These are phyloP conservation scores for Eragrostis nindensis DNA, from an alignment of 176 grass and related monocot genomes.

Conservation along the genomic window DNA sequence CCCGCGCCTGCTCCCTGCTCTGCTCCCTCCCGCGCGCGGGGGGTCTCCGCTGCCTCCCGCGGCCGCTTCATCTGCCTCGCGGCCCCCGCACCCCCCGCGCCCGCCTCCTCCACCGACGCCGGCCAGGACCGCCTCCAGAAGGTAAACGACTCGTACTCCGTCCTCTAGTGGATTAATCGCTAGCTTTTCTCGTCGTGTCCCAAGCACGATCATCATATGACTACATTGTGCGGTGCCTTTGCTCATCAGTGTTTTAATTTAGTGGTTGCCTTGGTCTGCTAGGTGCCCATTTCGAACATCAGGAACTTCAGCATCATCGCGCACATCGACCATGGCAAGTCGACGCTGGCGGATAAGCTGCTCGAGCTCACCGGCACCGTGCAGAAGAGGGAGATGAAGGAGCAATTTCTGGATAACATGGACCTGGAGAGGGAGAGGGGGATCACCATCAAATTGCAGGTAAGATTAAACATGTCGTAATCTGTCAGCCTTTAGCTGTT, in stretches of 20 bases:
- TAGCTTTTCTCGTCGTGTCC: not conserved
- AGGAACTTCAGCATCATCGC: slow-evolving; percentile 98
- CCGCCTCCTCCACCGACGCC: slow-evolving; percentile 39
- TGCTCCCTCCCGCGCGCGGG: not conserved
- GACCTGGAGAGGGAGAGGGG: slow-evolving; percentile 98
- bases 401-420: slow-evolving; percentile 98
- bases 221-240: not conserved
- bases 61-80: slow-evolving; percentile 47
- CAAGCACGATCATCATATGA: not conserved
- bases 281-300: slow-evolving; percentile 97
- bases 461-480: not conserved
- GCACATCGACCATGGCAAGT: slow-evolving; percentile 97
- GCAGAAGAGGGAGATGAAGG: slow-evolving; percentile 96
- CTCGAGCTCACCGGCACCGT: slow-evolving; percentile 85
- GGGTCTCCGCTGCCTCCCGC: slow-evolving; percentile 26
- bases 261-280: not conserved
- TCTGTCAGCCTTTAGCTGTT: not conserved
- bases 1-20: not conserved
- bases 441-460: slow-evolving; percentile 98
- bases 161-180: no score
- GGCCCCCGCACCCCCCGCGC: slow-evolving; percentile 26
- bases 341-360: slow-evolving; percentile 95
- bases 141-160: not conserved
- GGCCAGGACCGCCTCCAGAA: slow-evolving; percentile 88
- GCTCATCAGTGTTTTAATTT: not conserved